These are phyloP conservation scores for Pseudonitzschia multistriata DNA, from an alignment of 108 stramenopile genomes.

Conservation along the genomic window DNA sequence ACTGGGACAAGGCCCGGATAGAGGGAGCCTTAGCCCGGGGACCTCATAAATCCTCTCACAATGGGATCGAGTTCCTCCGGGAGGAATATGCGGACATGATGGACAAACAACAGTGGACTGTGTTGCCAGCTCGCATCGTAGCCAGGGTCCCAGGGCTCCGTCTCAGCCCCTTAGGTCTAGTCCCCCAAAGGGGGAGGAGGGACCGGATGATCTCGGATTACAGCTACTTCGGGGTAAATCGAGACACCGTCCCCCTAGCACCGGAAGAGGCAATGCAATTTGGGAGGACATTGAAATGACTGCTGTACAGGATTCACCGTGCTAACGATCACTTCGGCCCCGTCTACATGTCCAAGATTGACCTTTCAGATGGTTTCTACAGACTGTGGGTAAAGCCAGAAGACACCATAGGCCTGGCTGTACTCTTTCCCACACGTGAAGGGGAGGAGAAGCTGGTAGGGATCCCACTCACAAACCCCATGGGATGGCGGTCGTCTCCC, in stretches of 20 bases:
- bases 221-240: slow-evolving; percentile 31
- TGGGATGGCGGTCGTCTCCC: too few species aligned
- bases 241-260: slow-evolving; percentile 25
- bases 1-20: too few species aligned
- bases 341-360: too few species aligned
- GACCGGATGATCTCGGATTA: slow-evolving; percentile 23
- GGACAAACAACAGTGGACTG: slow-evolving; percentile 26
- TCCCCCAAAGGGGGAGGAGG: slow-evolving; percentile 32
- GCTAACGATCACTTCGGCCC: not conserved
- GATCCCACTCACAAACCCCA: too few species aligned
- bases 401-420: too few species aligned
- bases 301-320: too few species aligned
- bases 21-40: too few species aligned
- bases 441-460: too few species aligned
- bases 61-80: slow-evolving; percentile 41
- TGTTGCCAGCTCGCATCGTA: slow-evolving; percentile 23
- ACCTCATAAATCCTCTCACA: too few species aligned
- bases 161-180: slow-evolving; percentile 29
- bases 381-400: too few species aligned
- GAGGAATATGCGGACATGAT: slow-evolving; percentile 14
- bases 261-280: slow-evolving; percentile 25
- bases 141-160: slow-evolving; percentile 11
- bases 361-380: slow-evolving; percentile 27
- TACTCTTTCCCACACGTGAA: too few species aligned
- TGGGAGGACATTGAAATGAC: too few species aligned